Conservation (phyloP, 2,329 filamentous ascomycete species). For the Capronia coronata region DNA sequence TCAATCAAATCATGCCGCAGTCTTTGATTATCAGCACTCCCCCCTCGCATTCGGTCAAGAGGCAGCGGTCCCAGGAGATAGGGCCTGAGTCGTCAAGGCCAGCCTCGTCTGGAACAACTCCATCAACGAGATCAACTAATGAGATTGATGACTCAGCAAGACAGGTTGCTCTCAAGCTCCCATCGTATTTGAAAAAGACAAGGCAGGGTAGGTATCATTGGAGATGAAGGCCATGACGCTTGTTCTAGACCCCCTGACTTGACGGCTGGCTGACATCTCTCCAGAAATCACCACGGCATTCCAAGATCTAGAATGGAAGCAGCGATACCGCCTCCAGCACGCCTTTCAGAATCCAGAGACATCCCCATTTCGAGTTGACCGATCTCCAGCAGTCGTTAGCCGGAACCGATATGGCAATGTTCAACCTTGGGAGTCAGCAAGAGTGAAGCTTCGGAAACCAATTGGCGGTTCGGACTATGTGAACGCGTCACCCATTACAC, state of each 20-base stretch:
- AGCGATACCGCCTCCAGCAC: constrained; percentile 49
- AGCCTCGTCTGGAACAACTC: constrained; percentile 9
- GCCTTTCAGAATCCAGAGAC: constrained; percentile 42
- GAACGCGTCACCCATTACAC: constrained; percentile 67
- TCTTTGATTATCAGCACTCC: constrained; percentile 22
- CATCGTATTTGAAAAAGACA: constrained; percentile 26
- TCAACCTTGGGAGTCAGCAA: constrained; percentile 80
- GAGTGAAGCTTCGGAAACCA: constrained; percentile 72
- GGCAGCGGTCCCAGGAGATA: constrained; percentile 25
- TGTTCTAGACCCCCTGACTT: not conserved
- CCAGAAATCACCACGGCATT: constrained; percentile 56
- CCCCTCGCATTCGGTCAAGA: constrained; percentile 17
- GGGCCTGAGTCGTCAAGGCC: constrained; percentile 3
- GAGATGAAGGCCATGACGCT: not conserved
- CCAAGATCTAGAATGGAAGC: constrained; percentile 55
- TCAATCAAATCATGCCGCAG: constrained; percentile 26
- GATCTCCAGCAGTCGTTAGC: constrained; percentile 48
- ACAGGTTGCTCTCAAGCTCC: constrained; percentile 19
- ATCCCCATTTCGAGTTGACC: constrained; percentile 55
- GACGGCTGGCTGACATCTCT: constrained; percentile 12
- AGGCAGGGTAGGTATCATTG: constrained; percentile 22
- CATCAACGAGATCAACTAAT: constrained; percentile 6
- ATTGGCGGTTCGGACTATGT: constrained; percentile 69
- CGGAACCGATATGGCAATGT: constrained; percentile 88
- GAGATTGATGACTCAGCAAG: constrained; percentile 7